phyloP scores from a whole-genome alignment of 768 basidiomycete species.

The Serendipita sp. region DNA sequence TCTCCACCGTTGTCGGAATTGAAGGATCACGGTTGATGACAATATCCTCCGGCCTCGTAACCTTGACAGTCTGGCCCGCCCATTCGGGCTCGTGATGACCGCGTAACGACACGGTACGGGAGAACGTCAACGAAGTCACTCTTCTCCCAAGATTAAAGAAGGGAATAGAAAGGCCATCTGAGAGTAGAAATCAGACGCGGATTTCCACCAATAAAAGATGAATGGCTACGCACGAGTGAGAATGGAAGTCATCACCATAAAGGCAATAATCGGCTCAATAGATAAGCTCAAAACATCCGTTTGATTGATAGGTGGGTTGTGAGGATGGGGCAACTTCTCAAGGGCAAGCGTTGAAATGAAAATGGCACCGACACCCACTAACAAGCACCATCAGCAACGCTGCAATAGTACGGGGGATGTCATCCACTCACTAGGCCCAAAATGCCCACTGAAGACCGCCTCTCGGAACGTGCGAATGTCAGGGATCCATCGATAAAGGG shows the following conservation, averaged over 20 bases:
- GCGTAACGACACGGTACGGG: slow-evolving; percentile 60
- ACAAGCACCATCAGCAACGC: not conserved
- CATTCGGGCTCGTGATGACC: slow-evolving; percentile 66
- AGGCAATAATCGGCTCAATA: slow-evolving; percentile 87
- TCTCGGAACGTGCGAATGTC: slow-evolving; percentile 91
- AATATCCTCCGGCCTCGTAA: slow-evolving; percentile 58
- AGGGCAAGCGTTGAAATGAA: slow-evolving; percentile 83
- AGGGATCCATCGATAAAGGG: slow-evolving; percentile 82
- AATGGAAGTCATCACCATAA: slow-evolving; percentile 88
- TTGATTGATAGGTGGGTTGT: slow-evolving; percentile 37
- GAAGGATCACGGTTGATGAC: slow-evolving; percentile 66
- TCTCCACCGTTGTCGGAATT: slow-evolving; percentile 19
- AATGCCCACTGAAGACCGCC: slow-evolving; percentile 89
- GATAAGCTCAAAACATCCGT: slow-evolving; percentile 49
- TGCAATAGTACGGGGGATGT: not conserved
- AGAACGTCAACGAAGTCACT: slow-evolving; percentile 67
- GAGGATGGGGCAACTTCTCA: slow-evolving; percentile 40
- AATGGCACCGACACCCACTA: slow-evolving; percentile 94
- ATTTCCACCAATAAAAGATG: not conserved
- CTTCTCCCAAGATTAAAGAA: slow-evolving; percentile 84
- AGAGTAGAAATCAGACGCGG: not conserved
- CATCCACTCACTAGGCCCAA: slow-evolving; percentile 44
- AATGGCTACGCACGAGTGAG: slow-evolving; percentile 46
- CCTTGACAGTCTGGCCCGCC: slow-evolving; percentile 59
- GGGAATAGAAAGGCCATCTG: slow-evolving; percentile 80